Evolutionary conservation across 352 stramenopile species (phyloP).

Genomic region (Albugo laibachii): DNA sequence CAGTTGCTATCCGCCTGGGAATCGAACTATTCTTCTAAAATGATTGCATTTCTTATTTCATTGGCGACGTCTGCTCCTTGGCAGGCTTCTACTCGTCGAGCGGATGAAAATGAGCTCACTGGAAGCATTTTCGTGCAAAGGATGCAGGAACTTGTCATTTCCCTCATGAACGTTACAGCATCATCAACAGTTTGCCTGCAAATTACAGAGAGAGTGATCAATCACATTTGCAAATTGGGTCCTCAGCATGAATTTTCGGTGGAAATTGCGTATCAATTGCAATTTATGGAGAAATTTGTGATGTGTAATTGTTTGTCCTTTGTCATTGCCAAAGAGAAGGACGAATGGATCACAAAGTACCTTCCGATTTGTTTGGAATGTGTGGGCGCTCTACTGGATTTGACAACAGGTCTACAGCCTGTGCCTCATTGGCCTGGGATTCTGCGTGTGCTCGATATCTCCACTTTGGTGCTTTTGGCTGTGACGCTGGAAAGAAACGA

Average conservation of each 20-base stretch:
- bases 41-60: no score
- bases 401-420: constrained; percentile 11
- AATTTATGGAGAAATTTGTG: constrained; percentile 22
- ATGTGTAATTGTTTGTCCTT: constrained; percentile 22
- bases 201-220: constrained; percentile 7
- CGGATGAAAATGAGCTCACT: no score
- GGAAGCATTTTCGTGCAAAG: no score
- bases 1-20: no score
- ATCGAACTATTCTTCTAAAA: no score
- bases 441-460: constrained; percentile 35
- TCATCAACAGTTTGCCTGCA: no score
- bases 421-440: constrained; percentile 12
- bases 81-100: no score
- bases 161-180: no score
- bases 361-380: constrained; percentile 45
- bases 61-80: no score
- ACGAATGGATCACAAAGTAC: constrained; percentile 37
- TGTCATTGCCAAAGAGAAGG: constrained; percentile 10
- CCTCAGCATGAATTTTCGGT: constrained; percentile 23
- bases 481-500: neutral
- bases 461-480: constrained; percentile 15
- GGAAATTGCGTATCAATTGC: constrained; percentile 16
- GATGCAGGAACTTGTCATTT: no score
- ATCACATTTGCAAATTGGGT: constrained; percentile 29
- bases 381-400: constrained; percentile 34